Conservation (phyloP, 2,329 filamentous ascomycete species). For the Microdochium bolleyi region DNA sequence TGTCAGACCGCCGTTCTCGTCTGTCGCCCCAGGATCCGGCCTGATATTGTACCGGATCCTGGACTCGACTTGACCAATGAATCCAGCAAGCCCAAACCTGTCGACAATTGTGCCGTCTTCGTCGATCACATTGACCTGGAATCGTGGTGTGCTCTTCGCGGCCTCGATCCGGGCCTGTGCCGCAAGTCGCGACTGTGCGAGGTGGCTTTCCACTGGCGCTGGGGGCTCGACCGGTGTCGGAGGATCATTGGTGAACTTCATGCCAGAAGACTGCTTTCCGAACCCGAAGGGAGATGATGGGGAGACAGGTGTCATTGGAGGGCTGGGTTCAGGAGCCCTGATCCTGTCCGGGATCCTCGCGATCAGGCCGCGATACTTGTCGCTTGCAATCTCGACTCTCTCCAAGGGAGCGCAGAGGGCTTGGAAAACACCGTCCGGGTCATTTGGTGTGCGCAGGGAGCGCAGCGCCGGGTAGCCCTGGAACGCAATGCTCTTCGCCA, state of each 20-base stretch:
- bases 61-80: constrained; percentile 52
- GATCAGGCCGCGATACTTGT: constrained; percentile 32
- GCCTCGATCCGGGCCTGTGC: constrained; percentile 59
- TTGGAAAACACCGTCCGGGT: constrained; percentile 64
- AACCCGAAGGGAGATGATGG: constrained; percentile 21
- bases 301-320: constrained; percentile 17
- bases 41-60: constrained; percentile 51
- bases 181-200: constrained; percentile 46
- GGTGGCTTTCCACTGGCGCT: constrained; percentile 30
- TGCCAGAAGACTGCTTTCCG: not conserved
- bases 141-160: constrained; percentile 43
- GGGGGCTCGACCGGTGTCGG: not conserved
- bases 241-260: not conserved
- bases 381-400: constrained; percentile 40
- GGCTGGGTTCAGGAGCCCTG: constrained; percentile 8
- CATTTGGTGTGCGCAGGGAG: constrained; percentile 55
- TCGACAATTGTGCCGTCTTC: constrained; percentile 43
- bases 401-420: constrained; percentile 56
- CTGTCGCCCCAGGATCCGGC: constrained; percentile 47
- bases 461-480: constrained; percentile 55
- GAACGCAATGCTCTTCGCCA: constrained; percentile 54
- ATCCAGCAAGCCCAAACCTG: constrained; percentile 49
- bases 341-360: constrained; percentile 10
- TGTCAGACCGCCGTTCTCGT: constrained; percentile 48
- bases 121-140: constrained; percentile 49